These are phyloP conservation scores for Sclerotinia minor DNA, from an alignment of 2,329 filamentous ascomycete genomes.

Conservation along the genomic window DNA sequence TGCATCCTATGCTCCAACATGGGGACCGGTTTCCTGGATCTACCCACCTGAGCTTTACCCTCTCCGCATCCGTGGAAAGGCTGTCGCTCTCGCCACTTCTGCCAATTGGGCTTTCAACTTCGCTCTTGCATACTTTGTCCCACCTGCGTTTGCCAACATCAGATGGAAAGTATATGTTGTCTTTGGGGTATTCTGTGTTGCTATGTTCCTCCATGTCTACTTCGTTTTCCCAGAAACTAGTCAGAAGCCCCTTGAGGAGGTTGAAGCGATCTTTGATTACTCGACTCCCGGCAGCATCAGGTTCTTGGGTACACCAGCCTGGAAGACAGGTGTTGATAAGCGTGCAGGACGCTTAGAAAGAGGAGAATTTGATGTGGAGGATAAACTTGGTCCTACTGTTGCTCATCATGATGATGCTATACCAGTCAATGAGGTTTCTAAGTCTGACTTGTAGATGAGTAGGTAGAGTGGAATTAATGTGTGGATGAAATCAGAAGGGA, in stretches of 20 bases:
- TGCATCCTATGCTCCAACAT: constrained; percentile 53
- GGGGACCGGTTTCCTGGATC: constrained; percentile 53
- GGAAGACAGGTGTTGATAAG: constrained; percentile 38
- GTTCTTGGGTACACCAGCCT: constrained; percentile 38
- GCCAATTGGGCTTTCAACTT: constrained; percentile 54
- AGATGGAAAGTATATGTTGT: constrained; percentile 55
- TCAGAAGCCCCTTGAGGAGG: constrained; percentile 56
- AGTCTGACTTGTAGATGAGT: constrained; percentile 6
- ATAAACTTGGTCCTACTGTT: constrained; percentile 32
- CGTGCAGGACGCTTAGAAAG: constrained; percentile 33
- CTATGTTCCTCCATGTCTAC: constrained; percentile 53
- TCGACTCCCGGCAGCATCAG: constrained; percentile 41
- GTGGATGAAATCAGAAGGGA: background rate
- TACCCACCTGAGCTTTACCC: constrained; percentile 54
- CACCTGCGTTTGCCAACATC: constrained; percentile 48
- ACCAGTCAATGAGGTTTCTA: constrained; percentile 18
- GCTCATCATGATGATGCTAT: constrained; percentile 13
- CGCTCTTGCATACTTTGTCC: constrained; percentile 51
- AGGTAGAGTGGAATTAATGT: background rate
- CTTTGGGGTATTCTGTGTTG: constrained; percentile 54
- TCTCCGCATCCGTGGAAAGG: constrained; percentile 52
- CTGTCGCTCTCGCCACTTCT: constrained; percentile 54
- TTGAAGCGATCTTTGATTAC: constrained; percentile 49
- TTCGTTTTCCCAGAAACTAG: constrained; percentile 59
- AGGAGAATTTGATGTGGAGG: constrained; percentile 38